Evolutionary conservation across 2,329 filamentous ascomycete species (phyloP), one percentile per base, ranked within the genome.

Genomic region (Plenodomus biglobosus): DNA sequence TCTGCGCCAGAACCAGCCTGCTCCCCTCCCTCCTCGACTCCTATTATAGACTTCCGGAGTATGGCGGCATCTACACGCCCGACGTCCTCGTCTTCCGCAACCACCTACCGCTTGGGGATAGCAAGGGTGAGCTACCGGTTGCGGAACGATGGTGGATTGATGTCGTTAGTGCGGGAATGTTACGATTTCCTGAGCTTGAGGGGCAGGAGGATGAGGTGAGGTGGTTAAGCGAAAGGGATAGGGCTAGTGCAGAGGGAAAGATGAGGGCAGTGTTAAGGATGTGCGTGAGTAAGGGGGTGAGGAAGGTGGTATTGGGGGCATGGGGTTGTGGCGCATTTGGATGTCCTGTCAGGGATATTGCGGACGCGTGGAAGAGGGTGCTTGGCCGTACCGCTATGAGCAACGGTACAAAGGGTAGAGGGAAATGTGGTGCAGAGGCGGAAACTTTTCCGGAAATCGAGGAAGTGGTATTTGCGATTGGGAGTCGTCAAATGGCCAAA

Each of bases 271-370:
- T 85, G 1, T 60, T 86, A 64, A 73, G 82, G 1, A 77, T 85
- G 3, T 56, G 52, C 4, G 73, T 76, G 2, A 65, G 73, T 8
- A 60, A 69, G 48, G 77, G 78, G 0, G 73, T 73, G 3, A 73
- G 69, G 32, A 77, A 71, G 46, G 57, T 86, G 0, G 79, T 87
- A 0, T 71, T 86, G 0, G 84, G 84, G 0, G 83, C 84, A 0
- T 86, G 83, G 82, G 84, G 84, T 0, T 85, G 83, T 50, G 84
- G 84, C 2, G 81, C 81, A 0, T 83, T 85, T 48, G 82, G 81
- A 0, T 86, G 86, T 52, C 84, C 84, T 0, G 77, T 84, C 0
- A 69, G 69, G 1, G 82, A 86, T 64, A 70, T 86, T 22, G 83
- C 83, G 13, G 68, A 72, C 16, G 75, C 79, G 0, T 87, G 84